These are phyloP conservation scores for Pterocarpus santalinus DNA, from an alignment of 306 rosid species.

Conservation along the genomic window DNA sequence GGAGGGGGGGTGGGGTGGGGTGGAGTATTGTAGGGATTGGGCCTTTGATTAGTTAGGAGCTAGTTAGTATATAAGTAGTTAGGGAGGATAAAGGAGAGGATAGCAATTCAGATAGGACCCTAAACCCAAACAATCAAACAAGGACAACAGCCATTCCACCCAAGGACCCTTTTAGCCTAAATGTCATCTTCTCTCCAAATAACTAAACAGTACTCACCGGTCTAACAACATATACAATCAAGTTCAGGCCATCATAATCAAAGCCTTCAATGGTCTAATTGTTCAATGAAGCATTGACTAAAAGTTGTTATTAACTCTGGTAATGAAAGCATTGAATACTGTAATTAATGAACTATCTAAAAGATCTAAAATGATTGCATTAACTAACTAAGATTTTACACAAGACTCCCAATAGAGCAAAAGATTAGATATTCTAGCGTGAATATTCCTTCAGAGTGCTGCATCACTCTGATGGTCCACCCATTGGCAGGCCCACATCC, in stretches of 20 bases:
- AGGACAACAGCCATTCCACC: not conserved
- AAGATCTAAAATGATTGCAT: not conserved
- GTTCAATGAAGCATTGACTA: not conserved
- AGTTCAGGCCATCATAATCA: not conserved
- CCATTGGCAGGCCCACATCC: no score
- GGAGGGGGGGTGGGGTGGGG: no score
- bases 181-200: not conserved
- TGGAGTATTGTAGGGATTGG: no score
- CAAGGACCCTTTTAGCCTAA: no score
- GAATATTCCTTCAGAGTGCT: no score
- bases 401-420: not conserved
- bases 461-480: no score
- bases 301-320: not conserved
- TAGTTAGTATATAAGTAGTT: no score
- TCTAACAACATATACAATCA: not conserved
- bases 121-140: not conserved
- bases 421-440: not conserved
- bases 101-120: not conserved
- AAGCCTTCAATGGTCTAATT: no score
- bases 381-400: slow-evolving; percentile 7
- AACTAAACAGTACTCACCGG: not conserved
- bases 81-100: no score
- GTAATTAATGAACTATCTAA: not conserved
- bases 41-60: no score
- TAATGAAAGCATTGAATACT: not conserved